Evolutionary conservation across 148 eudicot genomes (phyloP).

Genomic region (Cornus florida): DNA sequence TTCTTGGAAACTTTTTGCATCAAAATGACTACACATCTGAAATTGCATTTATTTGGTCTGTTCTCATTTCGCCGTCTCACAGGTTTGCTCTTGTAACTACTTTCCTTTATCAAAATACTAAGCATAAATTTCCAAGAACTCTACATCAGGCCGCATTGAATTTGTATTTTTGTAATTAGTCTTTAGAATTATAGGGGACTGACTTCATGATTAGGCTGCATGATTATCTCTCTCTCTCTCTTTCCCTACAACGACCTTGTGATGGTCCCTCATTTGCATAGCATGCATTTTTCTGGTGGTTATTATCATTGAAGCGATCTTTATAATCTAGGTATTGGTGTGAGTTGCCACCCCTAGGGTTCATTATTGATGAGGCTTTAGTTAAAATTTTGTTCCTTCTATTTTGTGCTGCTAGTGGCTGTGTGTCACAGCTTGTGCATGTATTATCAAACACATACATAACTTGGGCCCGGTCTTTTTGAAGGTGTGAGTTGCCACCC

Average conservation of each 20-base stretch:
- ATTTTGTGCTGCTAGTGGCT: not conserved
- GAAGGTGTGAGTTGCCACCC: not conserved
- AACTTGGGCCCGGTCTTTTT: no score
- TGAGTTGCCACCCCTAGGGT: not conserved
- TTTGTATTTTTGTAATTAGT: not conserved
- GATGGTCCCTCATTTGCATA: not conserved
- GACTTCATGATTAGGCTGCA: no score
- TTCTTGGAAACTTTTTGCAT: not conserved
- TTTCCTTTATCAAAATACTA: not conserved
- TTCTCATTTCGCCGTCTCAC: not conserved
- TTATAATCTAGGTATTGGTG: not conserved
- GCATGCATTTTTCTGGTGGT: not conserved
- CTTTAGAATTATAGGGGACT: no score
- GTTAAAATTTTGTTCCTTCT: not conserved
- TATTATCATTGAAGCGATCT: not conserved
- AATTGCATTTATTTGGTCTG: not conserved
- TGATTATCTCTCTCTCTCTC: not conserved
- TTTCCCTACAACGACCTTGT: not conserved
- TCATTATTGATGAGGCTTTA: no score
- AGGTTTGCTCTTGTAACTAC: not conserved
- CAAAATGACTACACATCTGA: not conserved
- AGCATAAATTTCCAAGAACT: not conserved
- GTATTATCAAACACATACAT: no score
- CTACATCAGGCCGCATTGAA: not conserved
- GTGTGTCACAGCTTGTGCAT: no score